phyloP scores from a whole-genome alignment of 768 basidiomycete genomes.

The Hortiboletus campestris region DNA sequence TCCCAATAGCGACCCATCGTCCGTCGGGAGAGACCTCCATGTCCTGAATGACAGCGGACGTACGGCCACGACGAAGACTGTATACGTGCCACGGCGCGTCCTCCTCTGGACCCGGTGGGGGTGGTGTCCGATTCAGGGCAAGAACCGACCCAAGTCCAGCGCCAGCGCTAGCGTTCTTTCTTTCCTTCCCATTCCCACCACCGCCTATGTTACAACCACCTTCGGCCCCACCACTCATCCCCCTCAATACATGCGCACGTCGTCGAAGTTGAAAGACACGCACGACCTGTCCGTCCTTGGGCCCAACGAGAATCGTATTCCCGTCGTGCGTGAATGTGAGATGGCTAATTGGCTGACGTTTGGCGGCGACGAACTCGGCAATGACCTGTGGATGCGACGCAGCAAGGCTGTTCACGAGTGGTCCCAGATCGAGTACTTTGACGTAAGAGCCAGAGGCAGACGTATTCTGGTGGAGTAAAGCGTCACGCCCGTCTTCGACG shows the following conservation, averaged over 20 bases:
- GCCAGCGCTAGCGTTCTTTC: background rate
- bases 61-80: constrained; percentile 66
- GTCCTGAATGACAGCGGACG: constrained; percentile 58
- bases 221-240: background rate
- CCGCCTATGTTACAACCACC: background rate
- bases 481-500: constrained; percentile 9
- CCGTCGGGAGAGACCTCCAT: constrained; percentile 48
- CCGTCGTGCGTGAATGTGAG: constrained; percentile 56
- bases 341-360: constrained; percentile 45
- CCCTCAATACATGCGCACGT: constrained; percentile 18
- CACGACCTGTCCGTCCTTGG: constrained; percentile 54
- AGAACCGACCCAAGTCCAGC: constrained; percentile 20
- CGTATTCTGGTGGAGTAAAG: constrained; percentile 2
- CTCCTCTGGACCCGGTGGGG: constrained; percentile 5
- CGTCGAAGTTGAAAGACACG: constrained; percentile 47
- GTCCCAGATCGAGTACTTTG: constrained; percentile 54
- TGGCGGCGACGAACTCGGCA: constrained; percentile 49
- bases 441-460: constrained; percentile 44
- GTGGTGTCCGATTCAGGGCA: background rate
- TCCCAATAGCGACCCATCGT: constrained; percentile 69
- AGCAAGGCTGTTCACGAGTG: constrained; percentile 26
- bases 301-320: constrained; percentile 46
- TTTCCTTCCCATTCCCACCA: background rate
- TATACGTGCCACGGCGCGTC: constrained; percentile 57
- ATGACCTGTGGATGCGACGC: constrained; percentile 34